phyloP scores from a whole-genome alignment of 208 protist genomes.

The Trypanosomatidae sp. region DNA sequence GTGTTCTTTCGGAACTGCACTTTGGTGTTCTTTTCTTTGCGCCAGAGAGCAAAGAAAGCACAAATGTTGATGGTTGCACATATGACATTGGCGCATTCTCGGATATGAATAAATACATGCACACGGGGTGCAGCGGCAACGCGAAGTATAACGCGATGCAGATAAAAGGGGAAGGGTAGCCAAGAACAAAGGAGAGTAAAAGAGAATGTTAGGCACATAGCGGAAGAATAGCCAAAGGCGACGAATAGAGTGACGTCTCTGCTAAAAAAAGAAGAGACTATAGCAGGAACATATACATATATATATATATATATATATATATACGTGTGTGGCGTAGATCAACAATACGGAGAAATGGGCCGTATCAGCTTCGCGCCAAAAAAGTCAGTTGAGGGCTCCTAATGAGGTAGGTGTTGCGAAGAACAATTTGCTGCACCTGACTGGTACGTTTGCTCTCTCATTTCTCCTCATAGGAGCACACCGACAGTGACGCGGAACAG shows the following conservation, averaged over 20 bases:
- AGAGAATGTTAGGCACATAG: background rate
- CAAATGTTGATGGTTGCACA: background rate
- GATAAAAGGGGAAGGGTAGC: background rate
- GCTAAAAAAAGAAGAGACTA: background rate
- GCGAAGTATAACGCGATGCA: background rate
- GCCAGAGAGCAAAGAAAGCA: background rate
- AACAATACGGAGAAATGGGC: background rate
- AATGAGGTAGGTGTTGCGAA: background rate
- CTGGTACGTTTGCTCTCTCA: background rate
- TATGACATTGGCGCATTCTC: background rate
- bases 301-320: too few relatives aligned
- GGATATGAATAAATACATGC: background rate
- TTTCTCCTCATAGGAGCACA: background rate
- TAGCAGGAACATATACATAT: background rate
- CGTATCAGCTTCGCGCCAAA: background rate
- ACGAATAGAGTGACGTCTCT: background rate
- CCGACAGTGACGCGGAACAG: background rate
- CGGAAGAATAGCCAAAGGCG: background rate
- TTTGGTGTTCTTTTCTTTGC: background rate
- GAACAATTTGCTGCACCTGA: background rate
- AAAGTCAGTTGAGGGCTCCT: background rate
- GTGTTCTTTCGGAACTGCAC: background rate
- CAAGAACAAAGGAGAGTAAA: background rate
- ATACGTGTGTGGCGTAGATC: background rate
- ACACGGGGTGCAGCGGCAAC: background rate